Conservation (phyloP, 805 yeast genomes). For the Saccharomycopsis sp. region DNA sequence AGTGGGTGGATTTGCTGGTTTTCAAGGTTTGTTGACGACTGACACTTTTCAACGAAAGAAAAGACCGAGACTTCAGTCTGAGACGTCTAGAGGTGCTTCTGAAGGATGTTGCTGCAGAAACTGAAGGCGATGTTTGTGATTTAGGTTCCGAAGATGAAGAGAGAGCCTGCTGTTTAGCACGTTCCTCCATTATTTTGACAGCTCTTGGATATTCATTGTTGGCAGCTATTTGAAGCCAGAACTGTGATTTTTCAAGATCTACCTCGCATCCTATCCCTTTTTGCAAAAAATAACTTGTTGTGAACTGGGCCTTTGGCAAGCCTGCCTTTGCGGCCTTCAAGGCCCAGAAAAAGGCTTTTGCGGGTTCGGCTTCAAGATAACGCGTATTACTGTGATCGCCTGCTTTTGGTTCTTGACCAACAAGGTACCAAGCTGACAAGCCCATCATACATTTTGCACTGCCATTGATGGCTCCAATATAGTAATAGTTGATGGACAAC, state of each 20-base stretch:
- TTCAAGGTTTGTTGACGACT: not conserved
- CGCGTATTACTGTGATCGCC: not conserved
- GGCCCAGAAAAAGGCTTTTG: constrained; percentile 94
- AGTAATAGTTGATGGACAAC: constrained; percentile 83
- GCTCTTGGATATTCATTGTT: constrained; percentile 50
- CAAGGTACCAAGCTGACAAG: constrained; percentile 91
- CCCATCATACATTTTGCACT: constrained; percentile 88
- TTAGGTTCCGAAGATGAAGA: not conserved
- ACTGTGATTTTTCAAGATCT: constrained; percentile 48
- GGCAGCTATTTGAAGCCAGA: constrained; percentile 73
- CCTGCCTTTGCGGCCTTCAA: constrained; percentile 71
- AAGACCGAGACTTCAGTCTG: not conserved
- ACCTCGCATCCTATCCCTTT: constrained; percentile 78
- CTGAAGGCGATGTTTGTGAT: not conserved
- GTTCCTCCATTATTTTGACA: constrained; percentile 23
- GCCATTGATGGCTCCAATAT: constrained; percentile 80
- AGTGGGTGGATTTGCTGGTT: not conserved
- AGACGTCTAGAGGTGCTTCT: not conserved
- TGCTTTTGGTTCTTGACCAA: constrained; percentile 65
- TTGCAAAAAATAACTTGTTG: constrained; percentile 75
- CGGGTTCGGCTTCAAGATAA: constrained; percentile 62
- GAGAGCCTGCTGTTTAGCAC: not conserved
- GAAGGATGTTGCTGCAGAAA: not conserved
- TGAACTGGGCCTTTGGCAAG: constrained; percentile 76
- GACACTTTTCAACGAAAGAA: not conserved